These are phyloP conservation scores for Phascolomyces articulosus DNA, from an alignment of 371 early-diverging fungal species.

Conservation along the genomic window DNA sequence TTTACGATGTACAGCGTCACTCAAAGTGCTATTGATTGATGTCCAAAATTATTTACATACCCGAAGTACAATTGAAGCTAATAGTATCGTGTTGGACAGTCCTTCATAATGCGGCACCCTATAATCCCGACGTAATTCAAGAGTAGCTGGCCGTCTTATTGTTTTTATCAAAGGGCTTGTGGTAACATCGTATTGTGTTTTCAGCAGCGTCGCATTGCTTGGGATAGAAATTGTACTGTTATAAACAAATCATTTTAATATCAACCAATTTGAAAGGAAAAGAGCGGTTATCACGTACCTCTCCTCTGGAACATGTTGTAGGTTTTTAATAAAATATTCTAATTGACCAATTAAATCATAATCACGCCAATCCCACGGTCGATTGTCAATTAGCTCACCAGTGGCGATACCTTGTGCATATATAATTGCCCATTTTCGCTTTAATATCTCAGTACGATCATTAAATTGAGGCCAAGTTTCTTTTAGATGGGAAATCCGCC, in stretches of 20 bases:
- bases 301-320: not conserved
- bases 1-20: no score
- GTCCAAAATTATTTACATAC: not conserved
- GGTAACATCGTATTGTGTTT: not conserved
- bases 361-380: constrained; percentile 20
- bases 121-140: not conserved
- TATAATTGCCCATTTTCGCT: constrained; percentile 14
- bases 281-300: not conserved
- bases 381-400: constrained; percentile 14
- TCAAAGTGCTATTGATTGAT: no score
- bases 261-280: not conserved
- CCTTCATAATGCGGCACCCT: no score
- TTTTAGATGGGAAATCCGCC: not conserved
- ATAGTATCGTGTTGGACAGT: not conserved
- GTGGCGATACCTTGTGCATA: constrained; percentile 12
- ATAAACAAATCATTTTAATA: not conserved
- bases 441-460: constrained; percentile 5
- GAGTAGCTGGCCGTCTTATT: not conserved
- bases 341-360: constrained; percentile 21
- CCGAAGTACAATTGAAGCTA: constrained; percentile 5
- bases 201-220: not conserved
- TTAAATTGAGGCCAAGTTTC: not conserved
- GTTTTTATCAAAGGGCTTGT: not conserved
- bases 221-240: not conserved
- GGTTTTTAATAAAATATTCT: constrained; percentile 18